Evolutionary conservation across 2,329 filamentous ascomycete genomes (phyloP).

Genomic region (Epichloe uncinata): DNA sequence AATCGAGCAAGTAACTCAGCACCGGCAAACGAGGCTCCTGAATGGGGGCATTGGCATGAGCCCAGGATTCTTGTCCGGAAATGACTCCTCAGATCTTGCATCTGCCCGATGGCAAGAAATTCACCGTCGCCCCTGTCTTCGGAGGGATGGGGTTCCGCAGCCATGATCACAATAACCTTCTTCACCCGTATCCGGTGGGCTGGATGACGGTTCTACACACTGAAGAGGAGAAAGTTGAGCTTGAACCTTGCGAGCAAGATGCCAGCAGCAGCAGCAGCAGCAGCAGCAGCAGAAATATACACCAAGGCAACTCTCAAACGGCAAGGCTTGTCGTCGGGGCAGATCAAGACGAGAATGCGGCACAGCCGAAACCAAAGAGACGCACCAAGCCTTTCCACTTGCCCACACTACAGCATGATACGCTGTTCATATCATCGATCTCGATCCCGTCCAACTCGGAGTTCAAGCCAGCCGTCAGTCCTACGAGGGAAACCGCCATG

Average conservation of each 20-base stretch:
- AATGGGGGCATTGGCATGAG: too few relatives aligned
- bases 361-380: conserved; percentile 13
- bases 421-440: conserved; percentile 83
- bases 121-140: conserved; percentile 75
- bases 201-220: conserved; percentile 85
- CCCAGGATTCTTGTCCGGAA: background rate
- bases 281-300: too few relatives aligned
- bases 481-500: conserved; percentile 84
- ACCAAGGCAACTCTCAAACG: background rate
- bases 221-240: conserved; percentile 27
- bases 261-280: background rate
- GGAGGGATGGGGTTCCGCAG: conserved; percentile 85
- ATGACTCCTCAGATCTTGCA: conserved; percentile 40
- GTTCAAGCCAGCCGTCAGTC: conserved; percentile 66
- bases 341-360: conserved; percentile 12
- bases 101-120: conserved; percentile 76
- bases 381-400: conserved; percentile 38
- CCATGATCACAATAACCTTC: conserved; percentile 56
- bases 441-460: conserved; percentile 70
- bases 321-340: background rate
- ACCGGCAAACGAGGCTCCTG: background rate
- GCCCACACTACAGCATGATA: conserved; percentile 68
- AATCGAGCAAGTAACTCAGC: background rate
- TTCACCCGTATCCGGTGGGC: conserved; percentile 64
- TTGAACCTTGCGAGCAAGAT: conserved; percentile 3